These are phyloP conservation scores for Elongisporangium prolatum DNA, from an alignment of 352 stramenopile species.

Conservation along the genomic window DNA sequence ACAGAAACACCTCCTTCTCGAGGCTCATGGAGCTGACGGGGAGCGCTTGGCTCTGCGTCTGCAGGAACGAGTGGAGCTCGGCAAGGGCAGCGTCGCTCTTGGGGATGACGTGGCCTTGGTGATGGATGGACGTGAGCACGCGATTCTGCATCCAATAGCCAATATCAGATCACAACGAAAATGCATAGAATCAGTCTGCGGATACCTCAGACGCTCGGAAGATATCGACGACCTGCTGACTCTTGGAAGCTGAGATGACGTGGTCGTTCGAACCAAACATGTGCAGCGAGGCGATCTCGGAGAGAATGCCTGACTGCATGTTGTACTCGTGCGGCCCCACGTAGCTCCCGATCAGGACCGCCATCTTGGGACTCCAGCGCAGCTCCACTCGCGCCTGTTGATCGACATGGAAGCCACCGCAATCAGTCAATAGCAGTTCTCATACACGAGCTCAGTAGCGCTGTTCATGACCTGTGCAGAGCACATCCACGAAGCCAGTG, in stretches of 20 bases:
- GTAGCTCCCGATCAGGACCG: constrained; percentile 76
- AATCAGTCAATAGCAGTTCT: not conserved
- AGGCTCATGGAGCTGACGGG: not conserved
- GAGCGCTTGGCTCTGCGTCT: constrained; percentile 14
- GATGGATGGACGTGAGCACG: constrained; percentile 59
- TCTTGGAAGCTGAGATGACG: constrained; percentile 71
- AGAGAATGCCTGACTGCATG: constrained; percentile 41
- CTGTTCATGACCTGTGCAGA: constrained; percentile 37
- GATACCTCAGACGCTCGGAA: constrained; percentile 52
- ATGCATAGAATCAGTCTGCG: not conserved
- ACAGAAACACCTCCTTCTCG: constrained; percentile 8
- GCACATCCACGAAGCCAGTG: constrained; percentile 77
- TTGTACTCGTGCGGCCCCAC: constrained; percentile 51
- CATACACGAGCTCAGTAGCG: not conserved
- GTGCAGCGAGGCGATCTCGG: constrained; percentile 60
- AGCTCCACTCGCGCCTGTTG: constrained; percentile 43
- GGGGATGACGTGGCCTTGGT: constrained; percentile 74
- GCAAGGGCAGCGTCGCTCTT: constrained; percentile 56
- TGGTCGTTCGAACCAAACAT: constrained; percentile 78
- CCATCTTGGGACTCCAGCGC: constrained; percentile 62
- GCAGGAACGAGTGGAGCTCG: constrained; percentile 51
- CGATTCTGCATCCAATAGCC: constrained; percentile 23
- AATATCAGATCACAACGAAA: not conserved
- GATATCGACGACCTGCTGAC: constrained; percentile 56
- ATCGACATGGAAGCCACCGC: not conserved